phyloP scores from a whole-genome alignment of 2,329 filamentous ascomycete species.

The Curvularia eragrostidis region DNA sequence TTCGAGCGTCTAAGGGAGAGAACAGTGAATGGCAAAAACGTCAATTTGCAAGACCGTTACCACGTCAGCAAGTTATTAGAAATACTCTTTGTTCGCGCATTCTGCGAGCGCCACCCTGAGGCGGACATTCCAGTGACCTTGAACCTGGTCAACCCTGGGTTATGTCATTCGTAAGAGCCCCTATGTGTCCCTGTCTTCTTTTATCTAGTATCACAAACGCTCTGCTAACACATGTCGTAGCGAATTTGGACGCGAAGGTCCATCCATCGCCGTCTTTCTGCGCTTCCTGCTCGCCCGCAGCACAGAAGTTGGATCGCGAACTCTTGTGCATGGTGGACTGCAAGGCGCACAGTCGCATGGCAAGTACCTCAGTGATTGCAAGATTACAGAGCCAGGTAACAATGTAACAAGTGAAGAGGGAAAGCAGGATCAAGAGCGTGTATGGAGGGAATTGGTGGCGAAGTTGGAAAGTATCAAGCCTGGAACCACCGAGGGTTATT shows the following conservation, averaged over 20 bases:
- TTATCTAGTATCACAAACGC: background rate
- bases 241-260: conserved; percentile 31
- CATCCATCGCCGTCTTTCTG: conserved; percentile 17
- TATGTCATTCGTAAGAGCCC: conserved; percentile 40
- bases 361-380: conserved; percentile 49
- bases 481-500: conserved; percentile 31
- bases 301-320: conserved; percentile 52
- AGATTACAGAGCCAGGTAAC: conserved; percentile 35
- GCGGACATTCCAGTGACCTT: conserved; percentile 38
- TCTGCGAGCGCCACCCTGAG: conserved; percentile 27
- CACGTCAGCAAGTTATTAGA: conserved; percentile 44
- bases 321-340: conserved; percentile 50
- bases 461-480: conserved; percentile 50
- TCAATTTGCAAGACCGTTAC: conserved; percentile 32
- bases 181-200: background rate
- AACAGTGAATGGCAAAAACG: conserved; percentile 6
- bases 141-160: conserved; percentile 45
- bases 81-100: conserved; percentile 33
- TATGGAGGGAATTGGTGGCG: conserved; percentile 51
- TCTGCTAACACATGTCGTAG: conserved; percentile 6
- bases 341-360: conserved; percentile 50
- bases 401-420: conserved; percentile 51
- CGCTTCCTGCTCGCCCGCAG: conserved; percentile 41
- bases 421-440: conserved; percentile 40
- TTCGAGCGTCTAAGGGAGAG: conserved; percentile 37